phyloP scores from a whole-genome alignment of 148 eudicot genomes.

The Camellia lanceoleosa region DNA sequence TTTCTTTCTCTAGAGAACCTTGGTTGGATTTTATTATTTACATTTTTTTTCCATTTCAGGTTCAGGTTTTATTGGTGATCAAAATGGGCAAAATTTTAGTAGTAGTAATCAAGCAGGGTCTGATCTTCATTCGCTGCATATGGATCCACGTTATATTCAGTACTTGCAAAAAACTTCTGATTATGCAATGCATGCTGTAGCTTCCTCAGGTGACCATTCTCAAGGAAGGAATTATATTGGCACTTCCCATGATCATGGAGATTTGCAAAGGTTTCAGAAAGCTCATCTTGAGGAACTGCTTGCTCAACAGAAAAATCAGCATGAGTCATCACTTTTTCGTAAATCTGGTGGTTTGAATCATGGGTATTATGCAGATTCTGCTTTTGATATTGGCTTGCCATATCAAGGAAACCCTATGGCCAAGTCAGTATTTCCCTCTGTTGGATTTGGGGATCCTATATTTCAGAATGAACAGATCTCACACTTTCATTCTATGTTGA shows the following conservation, averaged over 20 bases:
- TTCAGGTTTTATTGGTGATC: slow-evolving; percentile 47
- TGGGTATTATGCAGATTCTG: slow-evolving; percentile 64
- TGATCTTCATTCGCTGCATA: slow-evolving; percentile 35
- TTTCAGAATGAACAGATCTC: slow-evolving; percentile 61
- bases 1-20: background rate
- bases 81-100: slow-evolving; percentile 44
- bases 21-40: slow-evolving; percentile 51
- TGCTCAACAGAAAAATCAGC: slow-evolving; percentile 69
- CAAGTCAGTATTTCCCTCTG: slow-evolving; percentile 61
- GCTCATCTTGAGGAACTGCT: slow-evolving; percentile 69
- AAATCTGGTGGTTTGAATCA: slow-evolving; percentile 50
- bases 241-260: slow-evolving; percentile 48
- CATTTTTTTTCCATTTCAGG: slow-evolving; percentile 47
- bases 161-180: slow-evolving; percentile 60
- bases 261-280: slow-evolving; percentile 68
- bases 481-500: slow-evolving; percentile 65
- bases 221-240: slow-evolving; percentile 43
- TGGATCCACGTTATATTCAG: slow-evolving; percentile 68
- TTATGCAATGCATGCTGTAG: slow-evolving; percentile 56
- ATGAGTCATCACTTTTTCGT: slow-evolving; percentile 42
- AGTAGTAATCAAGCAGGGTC: slow-evolving; percentile 41
- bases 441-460: slow-evolving; percentile 61
- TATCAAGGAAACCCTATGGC: slow-evolving; percentile 74
- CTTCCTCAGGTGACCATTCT: slow-evolving; percentile 48
- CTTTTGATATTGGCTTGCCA: slow-evolving; percentile 56